A percentile compares a stretch with the other conserved stretches of the same genome.
These are phyloP conservation scores for Hypocrella siamensis DNA, from an alignment of 2,329 filamentous ascomycete species.

Conservation along the genomic window DNA sequence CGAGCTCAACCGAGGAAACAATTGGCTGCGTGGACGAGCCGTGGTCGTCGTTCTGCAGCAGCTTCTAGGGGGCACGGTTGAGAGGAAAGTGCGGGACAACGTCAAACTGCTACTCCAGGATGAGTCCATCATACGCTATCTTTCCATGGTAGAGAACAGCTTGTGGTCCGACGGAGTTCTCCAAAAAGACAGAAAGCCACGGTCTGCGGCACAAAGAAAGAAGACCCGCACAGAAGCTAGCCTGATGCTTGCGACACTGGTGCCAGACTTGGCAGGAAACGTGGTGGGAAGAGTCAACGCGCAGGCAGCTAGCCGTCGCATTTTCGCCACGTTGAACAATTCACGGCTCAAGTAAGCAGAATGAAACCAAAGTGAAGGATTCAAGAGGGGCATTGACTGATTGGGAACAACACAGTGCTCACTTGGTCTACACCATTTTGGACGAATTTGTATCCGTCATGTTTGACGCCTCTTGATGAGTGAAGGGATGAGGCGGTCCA, in stretches of 20 bases:
- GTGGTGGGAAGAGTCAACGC: constrained; percentile 90
- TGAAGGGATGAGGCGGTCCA: not conserved
- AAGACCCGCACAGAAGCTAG: constrained; percentile 76
- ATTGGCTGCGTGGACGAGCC: constrained; percentile 89
- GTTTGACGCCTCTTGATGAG: constrained; percentile 29
- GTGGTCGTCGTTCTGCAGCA: constrained; percentile 96
- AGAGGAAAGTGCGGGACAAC: constrained; percentile 83
- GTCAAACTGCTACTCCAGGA: constrained; percentile 61
- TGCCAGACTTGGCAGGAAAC: constrained; percentile 82
- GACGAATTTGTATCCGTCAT: constrained; percentile 54
- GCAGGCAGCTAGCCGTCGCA: constrained; percentile 71
- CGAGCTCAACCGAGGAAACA: constrained; percentile 85
- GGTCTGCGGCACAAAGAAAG: constrained; percentile 59
- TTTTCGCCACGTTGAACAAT: constrained; percentile 89
- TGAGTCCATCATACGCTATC: constrained; percentile 60
- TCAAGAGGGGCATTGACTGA: too few relatives aligned
- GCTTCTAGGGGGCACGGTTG: constrained; percentile 86
- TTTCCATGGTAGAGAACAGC: constrained; percentile 54
- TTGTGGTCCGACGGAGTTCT: constrained; percentile 67
- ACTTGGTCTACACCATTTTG: constrained; percentile 54
- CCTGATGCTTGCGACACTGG: constrained; percentile 71
- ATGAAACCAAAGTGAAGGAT: too few relatives aligned
- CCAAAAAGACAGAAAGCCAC: constrained; percentile 30
- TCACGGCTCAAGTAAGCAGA: constrained; percentile 61
- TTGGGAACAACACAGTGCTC: too few relatives aligned